Evolutionary conservation across 2,329 filamentous ascomycete species (phyloP).

Genomic region (Fusarium sp.): DNA sequence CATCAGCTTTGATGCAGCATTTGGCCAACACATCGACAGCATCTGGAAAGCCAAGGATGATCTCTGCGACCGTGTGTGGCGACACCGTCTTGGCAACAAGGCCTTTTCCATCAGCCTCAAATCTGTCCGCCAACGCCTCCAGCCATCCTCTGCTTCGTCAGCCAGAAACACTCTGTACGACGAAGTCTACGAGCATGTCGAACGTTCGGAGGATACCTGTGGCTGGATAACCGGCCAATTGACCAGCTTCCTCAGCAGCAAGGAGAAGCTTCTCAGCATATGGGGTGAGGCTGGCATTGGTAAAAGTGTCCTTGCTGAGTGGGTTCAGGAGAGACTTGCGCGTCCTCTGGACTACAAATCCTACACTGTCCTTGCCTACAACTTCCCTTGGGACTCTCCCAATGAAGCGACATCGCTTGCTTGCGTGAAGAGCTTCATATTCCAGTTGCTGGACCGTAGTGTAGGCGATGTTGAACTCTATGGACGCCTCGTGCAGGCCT

Average conservation of each 20-base stretch:
- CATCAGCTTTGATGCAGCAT: conserved; percentile 56
- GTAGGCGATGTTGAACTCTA: conserved; percentile 56
- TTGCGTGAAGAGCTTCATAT: conserved; percentile 55
- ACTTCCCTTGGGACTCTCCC: conserved; percentile 53
- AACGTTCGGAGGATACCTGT: conserved; percentile 57
- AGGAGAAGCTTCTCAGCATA: conserved; percentile 54
- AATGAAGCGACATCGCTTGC: conserved; percentile 48
- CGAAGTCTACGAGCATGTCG: conserved; percentile 55
- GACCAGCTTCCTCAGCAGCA: conserved; percentile 53
- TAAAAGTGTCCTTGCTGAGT: conserved; percentile 56
- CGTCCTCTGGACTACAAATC: conserved; percentile 54
- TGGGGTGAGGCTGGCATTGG: conserved; percentile 54
- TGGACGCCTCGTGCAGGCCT: conserved; percentile 49
- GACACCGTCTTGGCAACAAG: conserved; percentile 50
- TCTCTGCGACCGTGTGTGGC: conserved; percentile 55
- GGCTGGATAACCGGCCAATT: conserved; percentile 56
- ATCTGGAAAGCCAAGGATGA: conserved; percentile 54
- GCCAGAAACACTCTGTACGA: conserved; percentile 51
- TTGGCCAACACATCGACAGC: conserved; percentile 52
- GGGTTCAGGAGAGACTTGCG: conserved; percentile 58
- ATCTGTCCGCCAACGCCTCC: conserved; percentile 52
- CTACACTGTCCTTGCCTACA: conserved; percentile 54
- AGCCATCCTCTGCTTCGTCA: conserved; percentile 47
- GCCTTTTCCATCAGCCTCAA: conserved; percentile 45
- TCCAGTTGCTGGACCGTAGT: conserved; percentile 56